Evolutionary conservation across 345 rosid genomes (phyloP).

Genomic region (Euphorbia pulcherrima): DNA sequence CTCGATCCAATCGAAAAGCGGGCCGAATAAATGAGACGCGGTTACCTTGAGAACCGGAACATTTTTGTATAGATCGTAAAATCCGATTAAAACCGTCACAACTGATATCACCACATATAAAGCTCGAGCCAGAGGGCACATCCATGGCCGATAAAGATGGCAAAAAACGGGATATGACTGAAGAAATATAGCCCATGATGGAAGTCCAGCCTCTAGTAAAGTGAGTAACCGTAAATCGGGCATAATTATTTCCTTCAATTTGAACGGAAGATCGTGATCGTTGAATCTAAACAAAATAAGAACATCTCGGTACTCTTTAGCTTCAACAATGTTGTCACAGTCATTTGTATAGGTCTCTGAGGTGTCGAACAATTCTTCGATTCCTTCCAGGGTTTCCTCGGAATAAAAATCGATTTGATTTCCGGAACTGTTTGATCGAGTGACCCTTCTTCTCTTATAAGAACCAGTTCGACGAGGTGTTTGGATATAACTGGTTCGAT

Average conservation of each 20-base stretch:
- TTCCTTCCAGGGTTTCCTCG: constrained; percentile 53
- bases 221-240: constrained; percentile 76
- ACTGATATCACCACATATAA: constrained; percentile 69
- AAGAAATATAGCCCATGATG: constrained; percentile 96
- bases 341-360: constrained; percentile 33
- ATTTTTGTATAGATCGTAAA: constrained; percentile 92
- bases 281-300: constrained; percentile 70
- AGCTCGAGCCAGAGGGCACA: constrained; percentile 93
- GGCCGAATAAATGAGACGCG: constrained; percentile 81
- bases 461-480: constrained; percentile 77
- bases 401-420: constrained; percentile 56
- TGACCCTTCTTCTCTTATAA: constrained; percentile 73
- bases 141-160: constrained; percentile 95
- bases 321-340: constrained; percentile 41
- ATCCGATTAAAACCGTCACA: constrained; percentile 82
- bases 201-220: constrained; percentile 91
- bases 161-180: constrained; percentile 94
- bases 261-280: constrained; percentile 78
- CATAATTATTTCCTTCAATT: constrained; percentile 64
- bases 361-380: constrained; percentile 24
- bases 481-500: constrained; percentile 38
- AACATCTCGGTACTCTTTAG: constrained; percentile 62
- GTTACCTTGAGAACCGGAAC: constrained; percentile 93
- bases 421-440: constrained; percentile 35
- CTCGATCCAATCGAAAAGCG: constrained; percentile 89